Base-by-base conservation (phyloP, 1,139 yeast species). In the Kurtzmaniella quercitrusa region DNA sequence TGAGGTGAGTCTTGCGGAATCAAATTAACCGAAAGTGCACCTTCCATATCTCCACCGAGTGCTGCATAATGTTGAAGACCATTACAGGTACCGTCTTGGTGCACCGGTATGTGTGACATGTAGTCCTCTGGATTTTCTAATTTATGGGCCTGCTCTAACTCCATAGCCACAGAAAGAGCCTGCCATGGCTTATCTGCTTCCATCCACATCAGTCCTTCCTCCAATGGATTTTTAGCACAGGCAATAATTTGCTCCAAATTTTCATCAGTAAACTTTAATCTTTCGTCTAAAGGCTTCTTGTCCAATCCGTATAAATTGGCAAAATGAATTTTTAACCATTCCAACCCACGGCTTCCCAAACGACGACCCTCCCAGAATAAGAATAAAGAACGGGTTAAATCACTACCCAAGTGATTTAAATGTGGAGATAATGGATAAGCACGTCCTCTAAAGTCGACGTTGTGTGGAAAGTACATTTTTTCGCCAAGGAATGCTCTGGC, bases 41-140 rank as follows among this genome's bases (percentile, higher is more conserved):
- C 98, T 60, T 87, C 96, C 21, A 80, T 55, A 65, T 93, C 98
- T 63, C 98, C 97, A 54, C 98, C 98, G 36, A 93, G 74, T 0
- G 98, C 98, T 14, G 98, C 98, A 65, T 93, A 93, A 65, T 93
- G 98, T 63, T 93, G 98, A 46, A 93, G 73, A 6, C 98, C 98
- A 59, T 93, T 93, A 67, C 98, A 93, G 0, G 98, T 88, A 52
- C 98, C 98, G 65, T 93, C 98, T 65, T 89, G 97, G 61, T 93
- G 98, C 14, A 93, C 88, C 1, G 98, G 97, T 48, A 88, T 78
- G 55, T 86, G 88, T 2, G 95, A 85, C 19, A 84, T 66, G 56
- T 65, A 89, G 49, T 82, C 76, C 5, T 82, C 75, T 2, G 98
- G 98, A 52, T 88, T 88, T 5, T 74, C 78, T 46, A 82, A 66